phyloP scores from a whole-genome alignment of 75 land plant genomes.

The Sequoiadendron giganteum region DNA sequence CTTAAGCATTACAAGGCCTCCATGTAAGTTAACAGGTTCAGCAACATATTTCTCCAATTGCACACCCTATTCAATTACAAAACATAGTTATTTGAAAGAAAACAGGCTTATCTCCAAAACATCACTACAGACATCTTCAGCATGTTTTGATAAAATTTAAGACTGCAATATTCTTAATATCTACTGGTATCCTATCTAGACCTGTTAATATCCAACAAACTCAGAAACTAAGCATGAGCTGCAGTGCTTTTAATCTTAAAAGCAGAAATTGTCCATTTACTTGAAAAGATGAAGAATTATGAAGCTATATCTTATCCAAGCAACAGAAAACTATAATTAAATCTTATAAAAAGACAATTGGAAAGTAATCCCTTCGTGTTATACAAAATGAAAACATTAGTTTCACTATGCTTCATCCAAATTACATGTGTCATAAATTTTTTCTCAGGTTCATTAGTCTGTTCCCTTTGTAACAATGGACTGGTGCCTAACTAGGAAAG shows the following conservation, averaged over 20 bases:
- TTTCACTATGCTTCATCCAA: background rate
- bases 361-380: background rate
- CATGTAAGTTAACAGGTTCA: constrained; percentile 20
- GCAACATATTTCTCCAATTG: constrained; percentile 18
- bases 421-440: background rate
- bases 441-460: background rate
- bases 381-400: background rate
- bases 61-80: constrained; percentile 4
- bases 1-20: constrained; percentile 29
- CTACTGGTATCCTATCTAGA: background rate
- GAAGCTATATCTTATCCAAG: background rate
- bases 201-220: background rate
- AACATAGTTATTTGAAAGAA: constrained; percentile 5
- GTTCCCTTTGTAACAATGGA: background rate
- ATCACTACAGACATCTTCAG: background rate
- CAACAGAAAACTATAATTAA: background rate
- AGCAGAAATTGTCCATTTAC: background rate
- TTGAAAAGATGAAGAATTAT: background rate
- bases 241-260: background rate
- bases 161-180: background rate
- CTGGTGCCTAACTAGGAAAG: background rate
- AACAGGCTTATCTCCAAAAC: background rate
- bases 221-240: background rate
- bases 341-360: background rate
- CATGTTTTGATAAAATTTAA: background rate